phyloP scores from a whole-genome alignment of 352 stramenopile genomes.

The Pythium oligandrum region DNA sequence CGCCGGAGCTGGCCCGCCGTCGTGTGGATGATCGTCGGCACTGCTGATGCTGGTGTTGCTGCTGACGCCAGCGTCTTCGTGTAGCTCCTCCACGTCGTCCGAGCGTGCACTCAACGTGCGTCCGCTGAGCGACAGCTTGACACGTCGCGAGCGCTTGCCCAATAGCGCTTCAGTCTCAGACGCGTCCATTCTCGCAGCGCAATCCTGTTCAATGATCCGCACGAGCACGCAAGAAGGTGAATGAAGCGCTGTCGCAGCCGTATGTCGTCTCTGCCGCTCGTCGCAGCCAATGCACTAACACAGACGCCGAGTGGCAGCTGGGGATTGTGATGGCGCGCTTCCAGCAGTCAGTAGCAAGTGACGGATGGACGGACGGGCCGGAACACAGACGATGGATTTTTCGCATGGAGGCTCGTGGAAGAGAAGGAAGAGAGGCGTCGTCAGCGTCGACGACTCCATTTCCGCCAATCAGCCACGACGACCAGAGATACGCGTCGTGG shows the following conservation, averaged over 20 bases:
- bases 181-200: constrained; percentile 17
- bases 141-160: constrained; percentile 10
- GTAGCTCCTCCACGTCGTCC: constrained; percentile 8
- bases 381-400: too few relatives aligned
- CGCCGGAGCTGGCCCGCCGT: neutral
- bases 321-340: too few relatives aligned
- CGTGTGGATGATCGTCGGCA: constrained; percentile 7
- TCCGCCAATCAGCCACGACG: constrained; percentile 4
- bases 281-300: too few relatives aligned
- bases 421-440: neutral
- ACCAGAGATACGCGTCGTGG: neutral
- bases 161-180: constrained; percentile 47
- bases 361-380: too few relatives aligned
- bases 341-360: too few relatives aligned
- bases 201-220: too few relatives aligned
- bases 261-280: too few relatives aligned
- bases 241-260: too few relatives aligned
- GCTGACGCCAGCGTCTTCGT: constrained; percentile 7
- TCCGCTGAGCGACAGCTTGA: constrained; percentile 14
- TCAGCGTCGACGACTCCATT: constrained; percentile 2
- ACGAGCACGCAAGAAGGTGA: too few relatives aligned
- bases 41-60: constrained; percentile 13
- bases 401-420: too few relatives aligned
- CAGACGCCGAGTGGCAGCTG: too few relatives aligned
- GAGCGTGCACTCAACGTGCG: neutral